Conservation (phyloP, 805 yeast genomes). For the Barnettozyma populi region DNA sequence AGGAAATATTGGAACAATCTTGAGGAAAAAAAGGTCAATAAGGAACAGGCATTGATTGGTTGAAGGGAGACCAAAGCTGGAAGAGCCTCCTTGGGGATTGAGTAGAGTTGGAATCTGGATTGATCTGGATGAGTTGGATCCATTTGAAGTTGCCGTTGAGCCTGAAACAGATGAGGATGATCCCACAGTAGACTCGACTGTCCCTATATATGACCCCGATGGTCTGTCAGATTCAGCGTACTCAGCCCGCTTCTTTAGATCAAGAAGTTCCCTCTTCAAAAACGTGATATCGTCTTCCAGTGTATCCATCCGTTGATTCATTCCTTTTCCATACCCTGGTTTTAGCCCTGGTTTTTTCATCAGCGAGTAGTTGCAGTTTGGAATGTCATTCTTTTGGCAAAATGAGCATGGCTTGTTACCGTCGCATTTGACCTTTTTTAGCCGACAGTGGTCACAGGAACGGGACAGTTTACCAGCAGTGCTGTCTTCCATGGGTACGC, state of each 20-base stretch:
- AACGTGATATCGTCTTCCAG: neutral
- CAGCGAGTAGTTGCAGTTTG: neutral
- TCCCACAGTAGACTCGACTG: neutral
- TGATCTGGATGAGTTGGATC: slow-evolving; percentile 6
- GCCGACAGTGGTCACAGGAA: neutral
- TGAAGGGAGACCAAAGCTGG: slow-evolving; percentile 13
- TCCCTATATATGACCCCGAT: neutral
- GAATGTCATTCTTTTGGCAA: neutral
- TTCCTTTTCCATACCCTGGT: neutral
- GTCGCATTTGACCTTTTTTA: neutral
- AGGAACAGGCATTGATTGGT: slow-evolving; percentile 11
- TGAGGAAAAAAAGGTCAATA: slow-evolving; percentile 18
- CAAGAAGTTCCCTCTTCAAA: neutral
- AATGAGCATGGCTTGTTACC: neutral
- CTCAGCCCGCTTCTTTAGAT: neutral
- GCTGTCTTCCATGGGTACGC: neutral
- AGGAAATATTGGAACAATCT: slow-evolving; percentile 19
- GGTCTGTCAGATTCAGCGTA: neutral
- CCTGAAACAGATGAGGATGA: neutral
- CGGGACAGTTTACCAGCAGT: neutral
- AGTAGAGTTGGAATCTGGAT: slow-evolving; percentile 17
- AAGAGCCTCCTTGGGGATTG: slow-evolving; percentile 9
- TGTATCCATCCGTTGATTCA: neutral
- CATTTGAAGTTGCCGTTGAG: slow-evolving; percentile 22
- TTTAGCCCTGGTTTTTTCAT: neutral